These are phyloP conservation scores for Russula sp. DNA, from an alignment of 768 basidiomycete species.

Conservation along the genomic window DNA sequence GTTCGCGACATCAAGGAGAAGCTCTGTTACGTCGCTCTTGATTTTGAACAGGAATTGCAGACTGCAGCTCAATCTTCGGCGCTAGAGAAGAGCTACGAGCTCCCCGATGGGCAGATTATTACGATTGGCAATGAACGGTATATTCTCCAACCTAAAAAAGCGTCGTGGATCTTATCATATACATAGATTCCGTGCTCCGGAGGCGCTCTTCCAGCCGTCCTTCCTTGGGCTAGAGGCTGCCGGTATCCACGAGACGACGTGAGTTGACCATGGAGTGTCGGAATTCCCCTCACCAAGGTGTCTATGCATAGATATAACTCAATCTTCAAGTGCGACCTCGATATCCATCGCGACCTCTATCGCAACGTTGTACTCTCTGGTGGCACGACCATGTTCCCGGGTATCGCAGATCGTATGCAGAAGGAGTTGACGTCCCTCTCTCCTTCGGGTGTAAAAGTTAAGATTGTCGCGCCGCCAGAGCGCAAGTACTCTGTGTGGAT, in stretches of 20 bases:
- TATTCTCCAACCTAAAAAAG: not conserved
- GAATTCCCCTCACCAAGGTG: slow-evolving; percentile 4
- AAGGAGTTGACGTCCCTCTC: slow-evolving; percentile 84
- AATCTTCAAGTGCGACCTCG: slow-evolving; percentile 62
- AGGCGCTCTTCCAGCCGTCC: slow-evolving; percentile 53
- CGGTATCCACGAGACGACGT: slow-evolving; percentile 74
- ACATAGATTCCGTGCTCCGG: slow-evolving; percentile 47
- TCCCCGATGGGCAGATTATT: slow-evolving; percentile 91
- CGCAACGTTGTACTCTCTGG: slow-evolving; percentile 80
- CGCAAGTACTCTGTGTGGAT: slow-evolving; percentile 96
- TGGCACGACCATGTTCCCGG: slow-evolving; percentile 74
- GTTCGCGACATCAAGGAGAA: slow-evolving; percentile 94
- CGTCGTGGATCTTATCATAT: not conserved
- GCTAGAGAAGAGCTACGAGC: slow-evolving; percentile 89
- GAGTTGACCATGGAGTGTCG: slow-evolving; percentile 21
- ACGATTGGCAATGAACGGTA: slow-evolving; percentile 67
- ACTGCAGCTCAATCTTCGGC: slow-evolving; percentile 84
- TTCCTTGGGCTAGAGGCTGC: slow-evolving; percentile 67
- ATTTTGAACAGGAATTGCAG: slow-evolving; percentile 91
- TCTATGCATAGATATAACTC: slow-evolving; percentile 44
- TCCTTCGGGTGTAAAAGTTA: slow-evolving; percentile 89
- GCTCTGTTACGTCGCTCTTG: slow-evolving; percentile 90
- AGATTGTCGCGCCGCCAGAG: slow-evolving; percentile 91
- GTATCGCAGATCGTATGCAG: slow-evolving; percentile 93
- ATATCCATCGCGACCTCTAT: slow-evolving; percentile 76